A percentile compares a stretch with the other conserved stretches of the same genome.
phyloP scores from a whole-genome alignment of 257 asterid species.

The Solanum lycopersicoides region DNA sequence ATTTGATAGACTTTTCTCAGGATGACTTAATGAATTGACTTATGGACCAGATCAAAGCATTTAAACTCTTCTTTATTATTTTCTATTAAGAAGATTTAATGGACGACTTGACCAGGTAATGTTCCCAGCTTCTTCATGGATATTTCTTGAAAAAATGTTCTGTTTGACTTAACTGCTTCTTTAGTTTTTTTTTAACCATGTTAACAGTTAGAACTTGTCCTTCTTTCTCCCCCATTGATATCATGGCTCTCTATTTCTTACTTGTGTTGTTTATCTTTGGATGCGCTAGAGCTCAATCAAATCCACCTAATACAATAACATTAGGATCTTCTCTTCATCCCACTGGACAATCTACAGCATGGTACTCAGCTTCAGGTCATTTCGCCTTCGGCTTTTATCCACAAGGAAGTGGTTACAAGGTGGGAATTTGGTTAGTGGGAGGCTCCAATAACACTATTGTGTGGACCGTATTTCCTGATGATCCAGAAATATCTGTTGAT shows the following conservation, averaged over 20 bases:
- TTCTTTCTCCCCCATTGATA: background rate
- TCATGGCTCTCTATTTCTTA: slow-evolving; percentile 10
- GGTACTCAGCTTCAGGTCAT: slow-evolving; percentile 10
- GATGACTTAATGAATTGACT: background rate
- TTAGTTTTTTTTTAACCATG: background rate
- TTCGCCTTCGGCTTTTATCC: slow-evolving; percentile 10
- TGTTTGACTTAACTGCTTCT: background rate
- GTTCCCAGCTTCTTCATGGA: background rate
- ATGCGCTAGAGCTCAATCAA: slow-evolving; percentile 3
- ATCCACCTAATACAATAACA: background rate
- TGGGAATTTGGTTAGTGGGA: slow-evolving; percentile 12
- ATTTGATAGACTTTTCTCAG: background rate
- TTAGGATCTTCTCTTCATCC: slow-evolving; percentile 7
- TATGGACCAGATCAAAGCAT: background rate
- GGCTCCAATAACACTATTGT: background rate
- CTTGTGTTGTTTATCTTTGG: background rate
- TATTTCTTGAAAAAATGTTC: background rate
- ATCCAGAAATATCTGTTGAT: background rate
- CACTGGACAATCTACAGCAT: background rate
- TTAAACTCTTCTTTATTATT: background rate
- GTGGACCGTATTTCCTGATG: slow-evolving; percentile 12
- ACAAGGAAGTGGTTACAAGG: slow-evolving; percentile 10
- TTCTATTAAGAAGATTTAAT: background rate
- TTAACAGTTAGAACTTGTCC: background rate
- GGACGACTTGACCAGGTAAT: background rate